Percentiles rank a stretch among this genome's conserved stretches.
Evolutionary conservation across 352 stramenopile genomes (phyloP).

Genomic region (Pythium monospermum): DNA sequence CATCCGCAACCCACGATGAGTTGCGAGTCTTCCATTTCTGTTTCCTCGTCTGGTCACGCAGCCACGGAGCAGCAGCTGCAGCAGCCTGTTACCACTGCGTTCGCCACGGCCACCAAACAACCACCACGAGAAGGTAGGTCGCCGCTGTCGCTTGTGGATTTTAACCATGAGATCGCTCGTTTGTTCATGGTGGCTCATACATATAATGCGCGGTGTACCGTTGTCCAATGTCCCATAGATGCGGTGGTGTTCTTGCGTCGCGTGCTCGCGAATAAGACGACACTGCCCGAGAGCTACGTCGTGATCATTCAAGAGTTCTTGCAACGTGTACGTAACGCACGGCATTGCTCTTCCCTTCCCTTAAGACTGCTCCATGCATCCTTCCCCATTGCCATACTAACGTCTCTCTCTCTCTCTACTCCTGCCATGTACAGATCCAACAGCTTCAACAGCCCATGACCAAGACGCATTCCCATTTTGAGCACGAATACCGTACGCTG

Average conservation of each 20-base stretch:
- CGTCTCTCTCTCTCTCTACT: not conserved
- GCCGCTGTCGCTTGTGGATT: too few species aligned
- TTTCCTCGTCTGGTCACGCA: too few species aligned
- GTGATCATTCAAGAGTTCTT: slow-evolving; percentile 19
- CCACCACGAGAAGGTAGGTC: not conserved
- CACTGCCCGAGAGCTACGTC: slow-evolving; percentile 12
- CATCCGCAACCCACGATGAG: not conserved
- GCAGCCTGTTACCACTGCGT: too few species aligned
- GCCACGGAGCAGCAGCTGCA: too few species aligned
- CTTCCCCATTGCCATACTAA: not conserved
- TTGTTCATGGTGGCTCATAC: too few species aligned
- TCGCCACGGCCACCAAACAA: not conserved
- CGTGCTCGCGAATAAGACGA: slow-evolving; percentile 15
- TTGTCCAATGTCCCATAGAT: too few species aligned
- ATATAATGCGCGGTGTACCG: too few species aligned
- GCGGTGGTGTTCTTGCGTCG: slow-evolving; percentile 22
- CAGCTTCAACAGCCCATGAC: slow-evolving; percentile 25
- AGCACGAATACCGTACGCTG: slow-evolving; percentile 63
- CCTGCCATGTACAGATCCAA: slow-evolving; percentile 20
- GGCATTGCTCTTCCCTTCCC: not conserved
- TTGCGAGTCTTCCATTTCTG: not conserved
- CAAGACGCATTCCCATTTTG: slow-evolving; percentile 34
- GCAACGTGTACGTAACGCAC: slow-evolving; percentile 1
- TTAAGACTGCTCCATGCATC: not conserved
- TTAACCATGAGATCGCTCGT: too few species aligned